These are phyloP conservation scores for Abrus precatorius DNA, from an alignment of 306 rosid species.

Conservation along the genomic window DNA sequence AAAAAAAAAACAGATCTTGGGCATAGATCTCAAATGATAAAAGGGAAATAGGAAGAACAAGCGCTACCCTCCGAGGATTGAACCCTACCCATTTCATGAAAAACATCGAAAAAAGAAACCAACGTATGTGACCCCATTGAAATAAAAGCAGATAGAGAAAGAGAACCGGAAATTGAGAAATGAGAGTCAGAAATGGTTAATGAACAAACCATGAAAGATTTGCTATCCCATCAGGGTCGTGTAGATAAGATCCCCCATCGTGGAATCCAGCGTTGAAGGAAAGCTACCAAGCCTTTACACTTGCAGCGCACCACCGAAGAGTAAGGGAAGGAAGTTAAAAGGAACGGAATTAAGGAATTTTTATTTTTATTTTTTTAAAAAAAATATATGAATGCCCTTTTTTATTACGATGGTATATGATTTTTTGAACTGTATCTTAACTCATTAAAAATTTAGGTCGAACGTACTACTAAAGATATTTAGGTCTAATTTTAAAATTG, in stretches of 20 bases:
- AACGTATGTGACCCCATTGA: background rate
- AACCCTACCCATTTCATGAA: background rate
- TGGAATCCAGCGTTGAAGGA: slow-evolving; percentile 22
- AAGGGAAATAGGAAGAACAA: background rate
- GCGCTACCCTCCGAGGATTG: too few species aligned
- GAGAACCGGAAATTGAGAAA: background rate
- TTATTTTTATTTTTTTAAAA: too few species aligned
- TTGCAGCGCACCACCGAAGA: background rate
- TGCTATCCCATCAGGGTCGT: slow-evolving; percentile 28
- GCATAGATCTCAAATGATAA: slow-evolving; percentile 22
- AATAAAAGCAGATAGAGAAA: background rate
- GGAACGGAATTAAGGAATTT: too few species aligned
- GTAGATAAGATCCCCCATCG: slow-evolving; percentile 30
- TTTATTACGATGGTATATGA: too few species aligned
- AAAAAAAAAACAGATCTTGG: slow-evolving; percentile 12
- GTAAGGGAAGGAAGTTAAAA: background rate
- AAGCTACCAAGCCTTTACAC: slow-evolving; percentile 10
- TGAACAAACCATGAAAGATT: slow-evolving; percentile 58
- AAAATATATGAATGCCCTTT: too few species aligned
- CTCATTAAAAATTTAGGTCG: too few species aligned
- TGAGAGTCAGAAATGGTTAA: background rate
- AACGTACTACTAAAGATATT: too few species aligned
- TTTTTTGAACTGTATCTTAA: too few species aligned
- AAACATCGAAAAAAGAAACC: background rate
- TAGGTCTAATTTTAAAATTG: too few species aligned